Evolutionary conservation across 225 moss, liverwort and hornwort species (phyloP).

Genomic region (Lunularia cruciata): DNA sequence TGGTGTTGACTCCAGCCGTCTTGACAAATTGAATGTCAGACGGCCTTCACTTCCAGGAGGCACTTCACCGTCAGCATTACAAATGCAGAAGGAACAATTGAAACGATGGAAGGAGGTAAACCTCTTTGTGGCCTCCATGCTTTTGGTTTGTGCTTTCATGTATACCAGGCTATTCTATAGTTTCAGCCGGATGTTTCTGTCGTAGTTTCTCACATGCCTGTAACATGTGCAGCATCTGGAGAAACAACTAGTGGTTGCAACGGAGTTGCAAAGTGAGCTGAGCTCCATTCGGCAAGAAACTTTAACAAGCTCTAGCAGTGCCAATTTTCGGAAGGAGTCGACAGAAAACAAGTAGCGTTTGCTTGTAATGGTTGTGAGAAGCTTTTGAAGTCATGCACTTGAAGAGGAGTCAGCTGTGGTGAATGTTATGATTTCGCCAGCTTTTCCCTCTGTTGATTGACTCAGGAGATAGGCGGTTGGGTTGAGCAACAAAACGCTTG

Average conservation of each 20-base stretch:
- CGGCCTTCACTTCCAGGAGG: constrained; percentile 36
- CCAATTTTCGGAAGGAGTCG: constrained; percentile 22
- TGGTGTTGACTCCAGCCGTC: constrained; percentile 36
- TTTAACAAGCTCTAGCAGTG: constrained; percentile 17
- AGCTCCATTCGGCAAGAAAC: constrained; percentile 49
- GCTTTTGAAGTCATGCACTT: background rate
- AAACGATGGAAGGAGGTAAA: constrained; percentile 73
- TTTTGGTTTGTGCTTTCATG: background rate
- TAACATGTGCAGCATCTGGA: constrained; percentile 57
- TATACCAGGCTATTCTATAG: background rate
- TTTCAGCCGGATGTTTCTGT: background rate
- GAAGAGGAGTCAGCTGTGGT: constrained; percentile 9
- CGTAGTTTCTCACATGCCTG: constrained; percentile 8
- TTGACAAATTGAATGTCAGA: constrained; percentile 33
- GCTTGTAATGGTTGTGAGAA: background rate
- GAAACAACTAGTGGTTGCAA: constrained; percentile 63
- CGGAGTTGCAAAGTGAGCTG: constrained; percentile 58
- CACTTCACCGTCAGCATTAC: constrained; percentile 46
- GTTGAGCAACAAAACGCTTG: background rate
- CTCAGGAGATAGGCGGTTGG: background rate
- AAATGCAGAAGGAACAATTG: constrained; percentile 56
- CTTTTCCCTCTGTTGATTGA: constrained; percentile 1
- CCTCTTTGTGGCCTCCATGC: background rate
- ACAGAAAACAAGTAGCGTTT: constrained; percentile 15
- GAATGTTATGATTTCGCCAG: background rate